Conservation (phyloP, 1,284 basidiomycete species). For the Amylostereum chailletii region DNA sequence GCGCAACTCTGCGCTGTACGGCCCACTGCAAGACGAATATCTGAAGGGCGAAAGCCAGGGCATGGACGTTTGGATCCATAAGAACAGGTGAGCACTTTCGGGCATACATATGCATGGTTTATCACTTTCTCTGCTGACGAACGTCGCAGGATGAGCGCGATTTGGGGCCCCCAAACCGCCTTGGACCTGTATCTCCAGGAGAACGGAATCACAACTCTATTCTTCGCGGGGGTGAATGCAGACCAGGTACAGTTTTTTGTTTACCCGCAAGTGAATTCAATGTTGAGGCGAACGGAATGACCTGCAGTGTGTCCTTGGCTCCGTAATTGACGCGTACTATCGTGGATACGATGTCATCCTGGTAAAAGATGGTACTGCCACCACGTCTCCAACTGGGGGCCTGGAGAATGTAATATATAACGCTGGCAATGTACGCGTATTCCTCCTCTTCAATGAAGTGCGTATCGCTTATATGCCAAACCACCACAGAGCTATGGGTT, state of each 20-base stretch:
- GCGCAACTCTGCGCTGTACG: slow-evolving; percentile 49
- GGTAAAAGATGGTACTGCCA: slow-evolving; percentile 49
- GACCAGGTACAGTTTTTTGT: slow-evolving; percentile 41
- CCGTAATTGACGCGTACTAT: slow-evolving; percentile 54
- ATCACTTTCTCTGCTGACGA: background rate
- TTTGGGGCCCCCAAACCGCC: slow-evolving; percentile 55
- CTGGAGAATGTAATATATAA: slow-evolving; percentile 54
- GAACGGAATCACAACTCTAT: slow-evolving; percentile 51
- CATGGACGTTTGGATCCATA: slow-evolving; percentile 65
- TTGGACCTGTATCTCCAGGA: slow-evolving; percentile 55
- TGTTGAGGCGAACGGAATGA: slow-evolving; percentile 2
- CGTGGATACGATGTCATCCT: slow-evolving; percentile 55
- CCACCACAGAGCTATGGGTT: slow-evolving; percentile 46
- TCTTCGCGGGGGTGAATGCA: slow-evolving; percentile 60
- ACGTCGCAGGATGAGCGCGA: slow-evolving; percentile 49
- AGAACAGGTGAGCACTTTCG: slow-evolving; percentile 41
- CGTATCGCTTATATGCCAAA: background rate
- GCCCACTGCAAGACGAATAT: slow-evolving; percentile 48
- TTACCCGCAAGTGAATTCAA: background rate
- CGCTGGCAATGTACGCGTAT: slow-evolving; percentile 36
- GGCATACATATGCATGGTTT: background rate
- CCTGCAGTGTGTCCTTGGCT: slow-evolving; percentile 54
- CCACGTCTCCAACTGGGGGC: slow-evolving; percentile 52
- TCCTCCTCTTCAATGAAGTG: background rate
- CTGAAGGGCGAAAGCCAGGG: slow-evolving; percentile 40